phyloP scores from a whole-genome alignment of 2,329 filamentous ascomycete genomes.

The Pseudovirgaria hyperparasitica region DNA sequence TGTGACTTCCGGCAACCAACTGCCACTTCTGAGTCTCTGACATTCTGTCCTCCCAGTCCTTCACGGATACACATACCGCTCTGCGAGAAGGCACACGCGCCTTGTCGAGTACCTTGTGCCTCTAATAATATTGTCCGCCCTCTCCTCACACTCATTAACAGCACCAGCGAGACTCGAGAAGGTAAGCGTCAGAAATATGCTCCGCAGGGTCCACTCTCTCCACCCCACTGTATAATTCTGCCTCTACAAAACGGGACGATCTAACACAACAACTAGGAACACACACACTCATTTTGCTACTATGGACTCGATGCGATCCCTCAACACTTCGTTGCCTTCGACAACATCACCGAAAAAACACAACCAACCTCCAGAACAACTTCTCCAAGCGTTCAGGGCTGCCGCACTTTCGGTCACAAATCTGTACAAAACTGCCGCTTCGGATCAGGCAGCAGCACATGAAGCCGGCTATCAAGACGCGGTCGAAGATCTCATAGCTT shows the following conservation, averaged over 20 bases:
- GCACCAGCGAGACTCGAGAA: no score
- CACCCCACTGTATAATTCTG: no score
- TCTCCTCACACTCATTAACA: no score
- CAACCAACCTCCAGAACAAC: constrained; percentile 28
- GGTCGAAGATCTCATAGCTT: constrained; percentile 74
- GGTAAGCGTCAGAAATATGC: no score
- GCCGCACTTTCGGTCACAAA: constrained; percentile 92
- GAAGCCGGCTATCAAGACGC: constrained; percentile 87
- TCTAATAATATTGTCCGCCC: no score
- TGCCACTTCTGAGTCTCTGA: no score
- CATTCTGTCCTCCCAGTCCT: no score
- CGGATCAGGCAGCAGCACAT: constrained; percentile 62
- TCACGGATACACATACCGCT: no score
- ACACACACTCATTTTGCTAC: not conserved
- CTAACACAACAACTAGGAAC: not conserved
- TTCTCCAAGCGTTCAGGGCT: constrained; percentile 81
- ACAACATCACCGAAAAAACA: constrained; percentile 15
- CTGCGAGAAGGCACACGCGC: no score
- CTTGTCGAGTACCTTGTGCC: no score
- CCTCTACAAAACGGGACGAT: not conserved
- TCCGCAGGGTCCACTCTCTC: no score
- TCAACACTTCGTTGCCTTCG: constrained; percentile 27
- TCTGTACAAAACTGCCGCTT: constrained; percentile 82
- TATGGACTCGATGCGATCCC: constrained; percentile 29
- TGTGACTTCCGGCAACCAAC: no score